Evolutionary conservation across 768 basidiomycete genomes (phyloP), one percentile per base, ranked within the genome.

Genomic region (Lactifluus pinguis): DNA sequence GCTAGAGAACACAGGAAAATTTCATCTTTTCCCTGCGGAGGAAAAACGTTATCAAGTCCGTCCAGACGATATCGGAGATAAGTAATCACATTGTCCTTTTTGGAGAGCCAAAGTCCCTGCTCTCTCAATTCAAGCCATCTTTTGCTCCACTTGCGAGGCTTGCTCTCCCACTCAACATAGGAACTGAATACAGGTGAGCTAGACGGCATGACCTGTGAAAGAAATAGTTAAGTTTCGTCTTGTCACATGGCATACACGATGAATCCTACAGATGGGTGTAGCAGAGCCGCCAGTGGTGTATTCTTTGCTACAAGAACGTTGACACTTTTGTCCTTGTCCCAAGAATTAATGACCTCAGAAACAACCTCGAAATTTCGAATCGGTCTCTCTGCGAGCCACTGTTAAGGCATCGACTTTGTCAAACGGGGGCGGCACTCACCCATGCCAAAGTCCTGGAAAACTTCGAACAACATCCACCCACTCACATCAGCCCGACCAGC

Each of bases 81-180:
- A 5, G 57, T 25, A 75, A 81, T 64, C 66, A 94, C 93, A 69
- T 83, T 87, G 57, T 97, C 92, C 17, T 89, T 86, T 74, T 98
- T 98, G 34, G 91, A 87, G 41, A 95, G 70, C 80, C 86, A 95
- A 56, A 98, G 69, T 61, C 83, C 82, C 65, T 95, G 91, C 68
- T 95, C 92, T 51, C 90, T 80, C 29, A 97, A 80, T 67, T 86
- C 84, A 69, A 99, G 77, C 83, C 86, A 95, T 38, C 92, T 82
- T 73, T 98, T 98, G 58, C 78, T 86, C 97, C 95, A 99, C 73
- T 97, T 97, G 39, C 93, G 93, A 61, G 87, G 83, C 74, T 95
- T 98, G 49, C 77, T 78, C 75, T 95, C 92, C 81, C 85, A 89
- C 71, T 98, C 90, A 29, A 98, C 83, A 68, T 85, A 93, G 6